Conservation (phyloP, 345 rosid genomes). For the Streptanthus diversifolius region DNA sequence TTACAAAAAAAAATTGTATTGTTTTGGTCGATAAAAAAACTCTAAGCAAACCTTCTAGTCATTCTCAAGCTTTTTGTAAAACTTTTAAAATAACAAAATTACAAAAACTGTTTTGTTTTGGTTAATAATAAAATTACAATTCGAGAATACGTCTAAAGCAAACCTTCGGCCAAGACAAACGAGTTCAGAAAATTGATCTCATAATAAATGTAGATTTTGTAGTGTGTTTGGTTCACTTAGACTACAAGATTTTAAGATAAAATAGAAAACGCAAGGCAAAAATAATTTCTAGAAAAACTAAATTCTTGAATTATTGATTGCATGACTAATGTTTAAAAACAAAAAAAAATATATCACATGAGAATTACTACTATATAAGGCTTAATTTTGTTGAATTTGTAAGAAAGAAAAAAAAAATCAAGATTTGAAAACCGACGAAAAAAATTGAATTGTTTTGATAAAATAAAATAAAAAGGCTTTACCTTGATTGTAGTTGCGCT, state of each 20-base stretch:
- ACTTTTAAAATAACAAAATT: background rate
- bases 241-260: background rate
- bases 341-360: background rate
- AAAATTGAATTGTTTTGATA: background rate
- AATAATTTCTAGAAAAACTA: background rate
- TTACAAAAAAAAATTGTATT: too few relatives aligned
- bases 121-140: background rate
- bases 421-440: background rate
- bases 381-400: background rate
- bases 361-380: background rate
- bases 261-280: background rate
- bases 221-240: background rate
- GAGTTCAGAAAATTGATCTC: background rate
- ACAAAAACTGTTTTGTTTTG: background rate
- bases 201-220: background rate
- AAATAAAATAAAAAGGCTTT: constrained; percentile 6
- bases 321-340: background rate
- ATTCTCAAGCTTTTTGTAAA: background rate
- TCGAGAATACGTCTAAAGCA: background rate
- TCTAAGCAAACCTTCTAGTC: too few relatives aligned
- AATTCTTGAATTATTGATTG: background rate
- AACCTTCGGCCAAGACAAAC: background rate
- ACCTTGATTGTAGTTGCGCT: constrained; percentile 40
- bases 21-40: too few relatives aligned
- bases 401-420: background rate